Conservation (phyloP, 73 alveolate genomes). For the Paramecium sexaurelia region DNA sequence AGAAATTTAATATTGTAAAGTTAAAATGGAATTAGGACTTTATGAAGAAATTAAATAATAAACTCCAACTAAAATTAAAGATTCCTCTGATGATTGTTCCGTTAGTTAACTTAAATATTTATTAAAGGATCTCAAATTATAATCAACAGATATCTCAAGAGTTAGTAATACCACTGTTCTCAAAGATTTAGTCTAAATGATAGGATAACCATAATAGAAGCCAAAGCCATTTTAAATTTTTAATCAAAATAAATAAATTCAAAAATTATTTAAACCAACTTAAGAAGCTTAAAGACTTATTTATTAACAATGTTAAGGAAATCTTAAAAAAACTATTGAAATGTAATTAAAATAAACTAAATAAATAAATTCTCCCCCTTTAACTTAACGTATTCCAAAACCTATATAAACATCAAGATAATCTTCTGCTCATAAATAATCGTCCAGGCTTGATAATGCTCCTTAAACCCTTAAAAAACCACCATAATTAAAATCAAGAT, state of each 20-base stretch:
- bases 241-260: background rate
- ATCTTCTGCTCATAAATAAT: background rate
- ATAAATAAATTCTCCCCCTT: background rate
- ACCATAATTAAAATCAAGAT: background rate
- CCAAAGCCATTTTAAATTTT: background rate
- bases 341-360: background rate
- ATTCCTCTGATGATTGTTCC: background rate
- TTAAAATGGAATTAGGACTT: slow-evolving; percentile 16
- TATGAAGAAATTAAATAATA: background rate
- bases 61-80: background rate
- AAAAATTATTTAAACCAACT: background rate
- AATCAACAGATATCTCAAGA: slow-evolving; percentile 4
- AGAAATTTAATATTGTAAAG: background rate
- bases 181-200: background rate
- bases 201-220: background rate
- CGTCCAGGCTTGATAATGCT: background rate
- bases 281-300: background rate
- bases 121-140: background rate
- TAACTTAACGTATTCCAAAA: background rate
- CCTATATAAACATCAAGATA: background rate
- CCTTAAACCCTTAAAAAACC: background rate
- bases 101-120: background rate
- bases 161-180: background rate
- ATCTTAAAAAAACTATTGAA: background rate
- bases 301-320: background rate